phyloP scores from a whole-genome alignment of 305 asterid genomes.

The Solanum hybrid region DNA sequence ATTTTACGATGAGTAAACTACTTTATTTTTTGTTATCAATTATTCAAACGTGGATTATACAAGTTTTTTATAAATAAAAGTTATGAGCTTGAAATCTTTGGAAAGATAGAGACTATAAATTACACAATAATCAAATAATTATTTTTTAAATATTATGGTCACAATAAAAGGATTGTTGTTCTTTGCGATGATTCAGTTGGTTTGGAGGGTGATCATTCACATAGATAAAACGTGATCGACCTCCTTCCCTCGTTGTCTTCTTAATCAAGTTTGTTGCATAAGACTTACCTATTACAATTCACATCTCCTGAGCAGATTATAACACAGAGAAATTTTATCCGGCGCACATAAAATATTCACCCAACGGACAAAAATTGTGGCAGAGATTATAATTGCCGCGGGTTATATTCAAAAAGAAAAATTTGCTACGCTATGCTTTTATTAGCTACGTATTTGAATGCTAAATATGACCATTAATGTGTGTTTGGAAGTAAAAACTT shows the following conservation, averaged over 20 bases:
- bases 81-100: not conserved
- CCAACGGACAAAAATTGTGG: too few relatives aligned
- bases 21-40: too few relatives aligned
- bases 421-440: not conserved
- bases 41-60: not conserved
- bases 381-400: not conserved
- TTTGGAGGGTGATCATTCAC: too few relatives aligned
- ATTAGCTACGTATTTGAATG: not conserved
- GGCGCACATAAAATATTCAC: not conserved
- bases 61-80: not conserved
- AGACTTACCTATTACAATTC: too few relatives aligned
- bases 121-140: not conserved
- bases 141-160: not conserved
- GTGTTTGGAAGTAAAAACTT: not conserved
- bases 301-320: not conserved
- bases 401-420: too few relatives aligned
- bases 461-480: not conserved
- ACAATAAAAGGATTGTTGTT: too few relatives aligned
- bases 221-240: too few relatives aligned
- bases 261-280: too few relatives aligned
- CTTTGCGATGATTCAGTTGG: too few relatives aligned
- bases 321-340: rapidly evolving
- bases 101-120: not conserved
- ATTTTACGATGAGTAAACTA: not conserved
- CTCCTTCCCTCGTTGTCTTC: rapidly evolving